Evolutionary conservation across 2,329 filamentous ascomycete species (phyloP).

Genomic region (Piedraia hortae): DNA sequence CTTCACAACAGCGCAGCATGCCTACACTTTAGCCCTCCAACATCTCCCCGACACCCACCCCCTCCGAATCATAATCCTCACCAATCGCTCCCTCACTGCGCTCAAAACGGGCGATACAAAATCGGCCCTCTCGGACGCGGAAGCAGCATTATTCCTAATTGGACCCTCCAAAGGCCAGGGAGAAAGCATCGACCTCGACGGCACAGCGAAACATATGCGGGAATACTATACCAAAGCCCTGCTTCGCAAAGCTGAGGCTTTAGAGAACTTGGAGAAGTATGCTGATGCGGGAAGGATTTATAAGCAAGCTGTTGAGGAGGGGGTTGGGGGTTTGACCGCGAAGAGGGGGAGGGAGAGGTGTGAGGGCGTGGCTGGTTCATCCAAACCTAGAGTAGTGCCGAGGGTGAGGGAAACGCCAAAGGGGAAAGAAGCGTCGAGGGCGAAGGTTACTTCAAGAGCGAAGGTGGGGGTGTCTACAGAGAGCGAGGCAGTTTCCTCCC

Average conservation of each 20-base stretch:
- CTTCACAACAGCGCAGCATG: conserved; percentile 58
- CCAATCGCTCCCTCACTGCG: conserved; percentile 70
- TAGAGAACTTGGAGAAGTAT: conserved; percentile 93
- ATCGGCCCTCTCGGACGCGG: conserved; percentile 58
- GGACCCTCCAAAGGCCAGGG: conserved; percentile 51
- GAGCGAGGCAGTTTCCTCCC: conserved; percentile 42
- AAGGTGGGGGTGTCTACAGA: conserved; percentile 10
- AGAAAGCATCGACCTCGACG: conserved; percentile 45
- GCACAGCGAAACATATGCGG: conserved; percentile 51
- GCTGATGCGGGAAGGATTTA: conserved; percentile 53
- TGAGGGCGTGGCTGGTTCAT: conserved; percentile 43
- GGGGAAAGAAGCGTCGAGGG: conserved; percentile 2
- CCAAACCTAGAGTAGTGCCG: conserved; percentile 14
- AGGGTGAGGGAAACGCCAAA: conserved; percentile 1
- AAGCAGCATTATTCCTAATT: conserved; percentile 53
- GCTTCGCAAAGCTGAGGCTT: conserved; percentile 78
- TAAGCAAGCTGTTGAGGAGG: conserved; percentile 57
- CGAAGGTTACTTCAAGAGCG: conserved; percentile 5
- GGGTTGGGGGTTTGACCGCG: conserved; percentile 61
- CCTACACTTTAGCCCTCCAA: conserved; percentile 51
- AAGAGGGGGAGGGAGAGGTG: conserved; percentile 70
- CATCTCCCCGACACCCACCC: conserved; percentile 56
- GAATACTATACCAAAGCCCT: conserved; percentile 85
- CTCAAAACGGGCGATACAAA: conserved; percentile 84
- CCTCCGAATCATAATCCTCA: conserved; percentile 62